Conservation (phyloP, 164 flowering plant genomes). For the Dillenia suffruticosa region DNA sequence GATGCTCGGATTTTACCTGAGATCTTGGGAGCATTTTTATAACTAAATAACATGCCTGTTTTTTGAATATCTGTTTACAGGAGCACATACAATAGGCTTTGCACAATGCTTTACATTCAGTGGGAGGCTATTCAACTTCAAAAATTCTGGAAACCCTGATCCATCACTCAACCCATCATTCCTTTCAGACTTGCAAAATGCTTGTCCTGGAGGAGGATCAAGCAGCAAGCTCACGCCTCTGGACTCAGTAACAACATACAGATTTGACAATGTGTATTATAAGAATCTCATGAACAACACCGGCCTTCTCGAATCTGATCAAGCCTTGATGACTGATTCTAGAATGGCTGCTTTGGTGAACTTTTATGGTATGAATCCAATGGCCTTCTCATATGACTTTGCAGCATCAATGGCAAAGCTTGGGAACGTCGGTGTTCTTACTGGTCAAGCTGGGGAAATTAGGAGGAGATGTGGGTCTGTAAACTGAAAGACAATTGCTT, state of each 20-base stretch:
- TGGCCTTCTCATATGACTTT: conserved; percentile 48
- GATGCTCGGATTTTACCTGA: too few species aligned
- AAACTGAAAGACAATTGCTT: conserved; percentile 18
- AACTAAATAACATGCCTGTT: too few species aligned
- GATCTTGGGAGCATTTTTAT: too few species aligned
- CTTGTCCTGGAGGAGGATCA: conserved; percentile 45
- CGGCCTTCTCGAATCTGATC: conserved; percentile 72
- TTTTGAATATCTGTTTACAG: conserved; percentile 18
- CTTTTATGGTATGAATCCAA: conserved; percentile 38
- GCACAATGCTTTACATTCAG: conserved; percentile 71
- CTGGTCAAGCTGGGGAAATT: conserved; percentile 56
- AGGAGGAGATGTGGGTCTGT: conserved; percentile 58
- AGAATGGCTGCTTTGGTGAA: conserved; percentile 43
- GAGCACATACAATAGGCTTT: conserved; percentile 76
- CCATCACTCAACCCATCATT: conserved; percentile 50
- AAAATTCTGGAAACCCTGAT: conserved; percentile 56
- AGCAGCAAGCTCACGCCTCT: conserved; percentile 51
- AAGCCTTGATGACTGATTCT: conserved; percentile 46
- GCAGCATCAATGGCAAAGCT: conserved; percentile 63
- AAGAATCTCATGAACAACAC: conserved; percentile 41
- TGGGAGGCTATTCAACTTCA: conserved; percentile 58
- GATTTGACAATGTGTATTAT: conserved; percentile 58
- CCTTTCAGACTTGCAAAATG: conserved; percentile 31
- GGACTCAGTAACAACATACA: conserved; percentile 33
- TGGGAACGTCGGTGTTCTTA: conserved; percentile 49